A percentile compares a stretch with the other conserved stretches of the same genome.
Conservation (phyloP, 169 alveolate genomes). For the Eimeria zaria region DNA sequence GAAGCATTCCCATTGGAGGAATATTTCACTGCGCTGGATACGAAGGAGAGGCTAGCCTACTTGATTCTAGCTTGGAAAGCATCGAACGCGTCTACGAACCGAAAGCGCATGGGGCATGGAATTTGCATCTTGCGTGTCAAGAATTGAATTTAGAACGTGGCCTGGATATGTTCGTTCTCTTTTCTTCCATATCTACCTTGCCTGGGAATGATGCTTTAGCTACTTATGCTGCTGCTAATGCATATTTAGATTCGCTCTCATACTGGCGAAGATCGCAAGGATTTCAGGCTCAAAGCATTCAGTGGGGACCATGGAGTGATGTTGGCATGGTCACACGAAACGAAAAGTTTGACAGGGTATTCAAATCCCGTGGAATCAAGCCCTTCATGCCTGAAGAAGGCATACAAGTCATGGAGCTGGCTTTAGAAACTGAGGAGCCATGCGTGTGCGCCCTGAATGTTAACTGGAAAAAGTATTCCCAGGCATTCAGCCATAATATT, state of each 20-base stretch:
- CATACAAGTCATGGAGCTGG: conserved; percentile 1
- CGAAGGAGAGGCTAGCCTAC: conserved; percentile 81
- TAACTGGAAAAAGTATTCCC: conserved; percentile 77
- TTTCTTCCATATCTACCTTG: conserved; percentile 87
- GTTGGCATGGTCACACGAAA: conserved; percentile 78
- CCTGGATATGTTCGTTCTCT: conserved; percentile 83
- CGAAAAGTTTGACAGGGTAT: conserved; percentile 35
- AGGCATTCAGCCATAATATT: background rate
- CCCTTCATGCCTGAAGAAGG: conserved; percentile 62
- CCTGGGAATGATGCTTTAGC: conserved; percentile 88
- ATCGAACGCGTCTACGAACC: conserved; percentile 84
- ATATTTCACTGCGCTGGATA: conserved; percentile 89
- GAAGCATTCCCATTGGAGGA: conserved; percentile 47
- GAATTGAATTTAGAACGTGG: conserved; percentile 19
- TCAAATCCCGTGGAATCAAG: conserved; percentile 65
- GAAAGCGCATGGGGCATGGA: conserved; percentile 88
- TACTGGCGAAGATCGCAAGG: conserved; percentile 84
- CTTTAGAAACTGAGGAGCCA: conserved; percentile 24
- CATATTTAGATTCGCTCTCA: conserved; percentile 86
- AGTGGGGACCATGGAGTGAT: conserved; percentile 90
- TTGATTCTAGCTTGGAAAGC: conserved; percentile 47
- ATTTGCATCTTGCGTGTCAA: conserved; percentile 83
- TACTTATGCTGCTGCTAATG: conserved; percentile 88
- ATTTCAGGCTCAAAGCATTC: conserved; percentile 85
- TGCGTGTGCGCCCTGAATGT: conserved; percentile 33